Percentiles rank a stretch among this genome's conserved stretches.
Conservation (phyloP, 495 filamentous ascomycete genomes). For the Aspergillus haitiensis region DNA sequence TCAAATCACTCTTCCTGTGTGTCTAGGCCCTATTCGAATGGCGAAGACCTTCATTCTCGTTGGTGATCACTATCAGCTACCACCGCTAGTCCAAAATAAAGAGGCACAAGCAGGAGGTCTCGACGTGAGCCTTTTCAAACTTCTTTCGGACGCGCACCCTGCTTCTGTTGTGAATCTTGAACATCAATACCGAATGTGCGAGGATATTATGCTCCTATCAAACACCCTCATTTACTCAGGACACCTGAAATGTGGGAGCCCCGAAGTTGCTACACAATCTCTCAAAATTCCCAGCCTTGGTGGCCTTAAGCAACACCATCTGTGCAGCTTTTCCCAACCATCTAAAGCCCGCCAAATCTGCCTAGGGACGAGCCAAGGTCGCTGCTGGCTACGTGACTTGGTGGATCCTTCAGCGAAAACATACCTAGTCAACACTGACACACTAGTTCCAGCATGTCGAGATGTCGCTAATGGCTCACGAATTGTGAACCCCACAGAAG, state of each 20-base stretch:
- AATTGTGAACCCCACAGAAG: constrained; percentile 82
- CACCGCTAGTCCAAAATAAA: constrained; percentile 89
- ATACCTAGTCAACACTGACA: constrained; percentile 85
- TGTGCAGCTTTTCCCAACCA: constrained; percentile 35
- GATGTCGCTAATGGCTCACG: constrained; percentile 77
- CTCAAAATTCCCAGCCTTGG: constrained; percentile 59
- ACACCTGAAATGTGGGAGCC: constrained; percentile 82
- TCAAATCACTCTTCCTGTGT: constrained; percentile 93
- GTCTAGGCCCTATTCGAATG: constrained; percentile 89
- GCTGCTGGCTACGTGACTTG: constrained; percentile 84
- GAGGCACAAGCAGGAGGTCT: constrained; percentile 82
- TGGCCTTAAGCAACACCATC: constrained; percentile 57
- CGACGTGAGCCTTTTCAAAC: constrained; percentile 90
- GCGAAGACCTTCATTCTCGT: constrained; percentile 92
- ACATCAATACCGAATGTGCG: constrained; percentile 97
- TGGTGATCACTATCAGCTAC: constrained; percentile 93
- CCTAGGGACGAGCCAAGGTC: constrained; percentile 42
- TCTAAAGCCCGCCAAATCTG: constrained; percentile 49
- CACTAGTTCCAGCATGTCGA: constrained; percentile 57
- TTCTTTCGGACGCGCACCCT: constrained; percentile 85
- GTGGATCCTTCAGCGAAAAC: constrained; percentile 69
- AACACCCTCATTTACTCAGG: constrained; percentile 93
- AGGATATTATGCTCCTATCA: constrained; percentile 90
- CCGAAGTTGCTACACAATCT: constrained; percentile 65
- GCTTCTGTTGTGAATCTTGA: constrained; percentile 84